Conservation (phyloP, 768 basidiomycete species). For the Termitomyces sp. region DNA sequence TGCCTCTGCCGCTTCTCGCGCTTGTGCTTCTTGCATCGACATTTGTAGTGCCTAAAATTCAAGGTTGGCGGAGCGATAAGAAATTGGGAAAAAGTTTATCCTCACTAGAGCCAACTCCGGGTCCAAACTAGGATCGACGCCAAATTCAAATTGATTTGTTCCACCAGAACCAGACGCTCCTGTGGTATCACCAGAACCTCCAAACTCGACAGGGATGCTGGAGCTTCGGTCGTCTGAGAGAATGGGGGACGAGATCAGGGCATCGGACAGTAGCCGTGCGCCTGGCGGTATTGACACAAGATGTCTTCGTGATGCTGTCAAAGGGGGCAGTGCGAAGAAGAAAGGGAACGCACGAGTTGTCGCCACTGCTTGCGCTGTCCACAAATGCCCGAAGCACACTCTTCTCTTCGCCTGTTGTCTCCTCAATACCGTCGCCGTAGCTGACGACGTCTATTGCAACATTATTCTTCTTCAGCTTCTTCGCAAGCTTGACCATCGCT, state of each 20-base stretch:
- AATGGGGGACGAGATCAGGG: constrained; percentile 74
- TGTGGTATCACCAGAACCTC: constrained; percentile 39
- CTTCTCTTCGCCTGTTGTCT: constrained; percentile 52
- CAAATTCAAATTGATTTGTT: constrained; percentile 71
- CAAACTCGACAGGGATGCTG: constrained; percentile 62
- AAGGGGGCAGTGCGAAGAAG: not conserved
- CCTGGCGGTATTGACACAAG: constrained; percentile 76
- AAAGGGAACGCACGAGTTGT: constrained; percentile 68
- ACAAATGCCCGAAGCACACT: constrained; percentile 74
- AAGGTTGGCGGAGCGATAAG: not conserved
- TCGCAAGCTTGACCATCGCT: constrained; percentile 82
- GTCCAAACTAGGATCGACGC: constrained; percentile 92
- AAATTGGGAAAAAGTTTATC: not conserved
- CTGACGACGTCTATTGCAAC: constrained; percentile 89
- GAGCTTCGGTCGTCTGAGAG: constrained; percentile 69
- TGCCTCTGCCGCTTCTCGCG: constrained; percentile 57
- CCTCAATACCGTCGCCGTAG: constrained; percentile 87
- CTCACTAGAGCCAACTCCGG: constrained; percentile 94
- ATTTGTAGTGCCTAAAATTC: constrained; percentile 78
- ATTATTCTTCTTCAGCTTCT: constrained; percentile 99
- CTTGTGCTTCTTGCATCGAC: constrained; percentile 94
- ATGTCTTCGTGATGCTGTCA: constrained; percentile 48
- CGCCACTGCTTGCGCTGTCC: constrained; percentile 72
- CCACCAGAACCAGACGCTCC: constrained; percentile 40
- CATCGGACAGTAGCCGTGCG: constrained; percentile 76